Base-by-base conservation (phyloP, 305 asterid species). In the Fraxinus latifolia region DNA sequence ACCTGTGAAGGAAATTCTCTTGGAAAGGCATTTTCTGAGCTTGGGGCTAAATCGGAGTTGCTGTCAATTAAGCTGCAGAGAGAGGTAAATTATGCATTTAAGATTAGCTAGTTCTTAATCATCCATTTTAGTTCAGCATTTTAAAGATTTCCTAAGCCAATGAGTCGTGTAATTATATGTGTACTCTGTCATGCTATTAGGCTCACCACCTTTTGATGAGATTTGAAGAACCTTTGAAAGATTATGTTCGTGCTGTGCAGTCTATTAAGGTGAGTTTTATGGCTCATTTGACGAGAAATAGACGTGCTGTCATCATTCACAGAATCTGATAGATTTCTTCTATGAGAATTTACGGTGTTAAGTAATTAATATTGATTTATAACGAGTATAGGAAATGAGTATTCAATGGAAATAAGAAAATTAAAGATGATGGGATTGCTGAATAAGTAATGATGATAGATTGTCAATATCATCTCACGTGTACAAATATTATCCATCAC, bases 201-300 rank as follows among this genome's bases (percentile, higher is more conserved):
- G 99, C 97, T 82, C 97, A 93, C 87, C 89, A 90, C 86, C 96
- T 95, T 86, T 85, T 95, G 88, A 96, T 94, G 98, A 91, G 88
- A 81, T 96, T 96, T 81, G 98, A 96, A 88, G 98, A 95, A 87
- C 98, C 99, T 81, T 78, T 96, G 84, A 95, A 93, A 87, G 98
- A 95, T 87, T 96, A 95, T 90, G 97, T 93, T 83, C 97, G 93
- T 70, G 94, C 99, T 33, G 96, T 96, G 84, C 99, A 96, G 85
- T 96, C 98, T 82, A 91, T 96, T 82, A 96, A 96, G 93, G 98
- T 93, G 80, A 92, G 87, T 78, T 62, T 72, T 53, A 37, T 72
- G 81, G 77, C 75, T 62, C 55, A 21, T 37, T 62, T 37, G n/a
- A 77, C 76, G 74, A 67, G 5, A 55, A 27, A 58, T 50, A 25